These are phyloP conservation scores for Moniliophthora roreri DNA, from an alignment of 1,284 basidiomycete species.

Conservation along the genomic window DNA sequence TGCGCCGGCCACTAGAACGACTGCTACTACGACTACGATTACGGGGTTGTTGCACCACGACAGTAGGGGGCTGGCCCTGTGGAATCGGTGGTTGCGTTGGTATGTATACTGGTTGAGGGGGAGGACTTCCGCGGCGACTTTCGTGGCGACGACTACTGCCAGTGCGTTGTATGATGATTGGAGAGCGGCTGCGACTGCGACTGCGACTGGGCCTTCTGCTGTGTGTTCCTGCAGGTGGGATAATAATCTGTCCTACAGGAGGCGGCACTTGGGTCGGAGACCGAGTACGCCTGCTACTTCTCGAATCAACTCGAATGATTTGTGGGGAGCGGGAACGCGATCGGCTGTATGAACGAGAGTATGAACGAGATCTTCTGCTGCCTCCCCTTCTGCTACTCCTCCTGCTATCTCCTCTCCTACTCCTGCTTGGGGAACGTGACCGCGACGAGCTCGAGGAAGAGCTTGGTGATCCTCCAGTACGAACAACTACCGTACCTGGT, in stretches of 20 bases:
- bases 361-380: slow-evolving; percentile 3
- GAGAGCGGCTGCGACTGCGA: not conserved
- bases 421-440: slow-evolving; percentile 3
- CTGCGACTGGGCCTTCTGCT: no score
- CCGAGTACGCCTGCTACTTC: not conserved
- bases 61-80: not conserved
- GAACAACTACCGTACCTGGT: not conserved
- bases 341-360: slow-evolving; percentile 10
- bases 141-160: not conserved
- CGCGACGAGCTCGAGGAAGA: not conserved
- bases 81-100: not conserved
- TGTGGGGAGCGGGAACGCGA: slow-evolving; percentile 12
- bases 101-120: not conserved
- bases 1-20: not conserved
- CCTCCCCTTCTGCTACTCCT: not conserved
- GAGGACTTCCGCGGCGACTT: not conserved
- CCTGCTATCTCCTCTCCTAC: slow-evolving; percentile 16
- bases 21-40: slow-evolving; percentile 7
- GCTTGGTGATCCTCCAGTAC: not conserved
- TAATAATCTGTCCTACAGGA: not conserved
- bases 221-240: not conserved
- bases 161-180: slow-evolving; percentile 1
- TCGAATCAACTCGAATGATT: not conserved
- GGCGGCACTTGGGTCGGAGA: slow-evolving; percentile 3
- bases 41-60: not conserved